Percentiles rank a stretch among this genome's conserved stretches.
phyloP scores from a whole-genome alignment of 148 eudicot species.

The Beta vulgaris region DNA sequence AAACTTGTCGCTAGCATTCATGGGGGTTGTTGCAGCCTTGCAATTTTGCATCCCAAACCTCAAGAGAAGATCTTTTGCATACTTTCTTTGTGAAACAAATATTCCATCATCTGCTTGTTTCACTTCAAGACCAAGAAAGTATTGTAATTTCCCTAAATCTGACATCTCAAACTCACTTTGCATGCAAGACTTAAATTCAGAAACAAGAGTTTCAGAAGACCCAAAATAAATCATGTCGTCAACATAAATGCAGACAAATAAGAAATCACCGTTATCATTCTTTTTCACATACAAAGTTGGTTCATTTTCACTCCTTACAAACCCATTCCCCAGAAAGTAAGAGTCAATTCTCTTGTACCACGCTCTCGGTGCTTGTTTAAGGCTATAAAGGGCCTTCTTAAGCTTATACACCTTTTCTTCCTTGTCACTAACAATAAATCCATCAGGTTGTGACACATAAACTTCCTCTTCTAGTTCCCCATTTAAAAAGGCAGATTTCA shows the following conservation, averaged over 20 bases:
- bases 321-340: neutral
- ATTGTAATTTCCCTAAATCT: neutral
- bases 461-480: neutral
- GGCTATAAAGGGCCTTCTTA: neutral
- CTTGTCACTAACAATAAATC: neutral
- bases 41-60: conserved; percentile 3
- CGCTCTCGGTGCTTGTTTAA: neutral
- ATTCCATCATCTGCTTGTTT: neutral
- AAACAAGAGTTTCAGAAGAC: neutral
- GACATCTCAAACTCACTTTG: neutral
- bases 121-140: conserved; percentile 2
- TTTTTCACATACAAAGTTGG: neutral
- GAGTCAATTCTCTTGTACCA: neutral
- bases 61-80: neutral
- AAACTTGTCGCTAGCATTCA: conserved; percentile 16
- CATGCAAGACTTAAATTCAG: neutral
- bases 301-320: neutral
- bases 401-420: neutral
- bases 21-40: conserved; percentile 3
- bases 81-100: neutral
- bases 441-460: neutral
- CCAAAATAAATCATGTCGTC: neutral
- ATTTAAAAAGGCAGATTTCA: neutral
- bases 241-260: neutral
- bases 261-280: neutral